A percentile compares a stretch with the other conserved stretches of the same genome.
Conservation (phyloP, 2,329 filamentous ascomycete genomes). For the Ceratocystis albifundus region DNA sequence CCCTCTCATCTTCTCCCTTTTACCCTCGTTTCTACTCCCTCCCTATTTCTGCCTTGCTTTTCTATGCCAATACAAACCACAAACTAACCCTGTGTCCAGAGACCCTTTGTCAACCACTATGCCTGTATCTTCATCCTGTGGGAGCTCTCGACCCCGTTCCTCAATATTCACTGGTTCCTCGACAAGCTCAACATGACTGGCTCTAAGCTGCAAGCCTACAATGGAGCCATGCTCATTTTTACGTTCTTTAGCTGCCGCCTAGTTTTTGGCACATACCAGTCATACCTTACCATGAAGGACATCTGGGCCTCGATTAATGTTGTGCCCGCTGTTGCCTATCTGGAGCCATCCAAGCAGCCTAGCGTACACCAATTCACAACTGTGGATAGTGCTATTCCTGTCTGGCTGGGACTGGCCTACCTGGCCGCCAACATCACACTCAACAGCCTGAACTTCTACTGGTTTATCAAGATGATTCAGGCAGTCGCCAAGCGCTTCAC, state of each 20-base stretch:
- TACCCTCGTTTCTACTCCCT: constrained; percentile 9
- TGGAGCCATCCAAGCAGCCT: constrained; percentile 33
- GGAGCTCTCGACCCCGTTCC: constrained; percentile 73
- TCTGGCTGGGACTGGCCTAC: constrained; percentile 60
- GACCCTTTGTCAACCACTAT: constrained; percentile 78
- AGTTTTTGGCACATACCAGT: constrained; percentile 65
- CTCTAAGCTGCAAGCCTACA: constrained; percentile 60
- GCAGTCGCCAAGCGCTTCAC: constrained; percentile 67
- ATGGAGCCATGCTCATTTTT: constrained; percentile 58
- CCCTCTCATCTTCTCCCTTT: constrained; percentile 21
- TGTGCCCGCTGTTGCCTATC: constrained; percentile 23
- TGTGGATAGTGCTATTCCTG: constrained; percentile 43
- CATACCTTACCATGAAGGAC: constrained; percentile 57
- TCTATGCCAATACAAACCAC: neutral
- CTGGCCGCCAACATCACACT: constrained; percentile 58
- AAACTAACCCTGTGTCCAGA: constrained; percentile 36
- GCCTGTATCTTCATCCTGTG: constrained; percentile 71
- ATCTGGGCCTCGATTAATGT: constrained; percentile 39
- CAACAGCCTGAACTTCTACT: constrained; percentile 69
- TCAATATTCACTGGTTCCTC: constrained; percentile 87
- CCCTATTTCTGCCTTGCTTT: neutral
- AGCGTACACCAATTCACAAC: constrained; percentile 35
- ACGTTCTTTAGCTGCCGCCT: constrained; percentile 70
- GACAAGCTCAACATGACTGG: constrained; percentile 77
- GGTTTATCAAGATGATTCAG: constrained; percentile 79